phyloP scores from a whole-genome alignment of 1,139 yeast species.

The Ashbya aceris region DNA sequence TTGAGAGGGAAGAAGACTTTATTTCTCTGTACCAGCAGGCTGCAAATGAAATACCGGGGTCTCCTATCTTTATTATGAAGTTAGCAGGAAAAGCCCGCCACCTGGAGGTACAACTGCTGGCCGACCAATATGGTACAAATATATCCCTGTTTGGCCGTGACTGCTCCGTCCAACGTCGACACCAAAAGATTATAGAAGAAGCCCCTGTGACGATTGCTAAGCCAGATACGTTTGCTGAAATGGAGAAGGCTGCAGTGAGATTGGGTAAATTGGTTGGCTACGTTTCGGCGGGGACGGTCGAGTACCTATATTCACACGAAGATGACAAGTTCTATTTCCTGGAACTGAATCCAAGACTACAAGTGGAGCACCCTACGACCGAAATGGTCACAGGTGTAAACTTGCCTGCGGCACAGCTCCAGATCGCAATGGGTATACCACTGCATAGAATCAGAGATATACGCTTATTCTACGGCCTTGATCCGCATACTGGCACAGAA shows the following conservation, averaged over 20 bases:
- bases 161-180: slow-evolving; percentile 96
- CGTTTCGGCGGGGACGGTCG: slow-evolving; percentile 98
- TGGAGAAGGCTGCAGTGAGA: slow-evolving; percentile 97
- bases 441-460: slow-evolving; percentile 91
- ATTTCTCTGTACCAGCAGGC: slow-evolving; percentile 72
- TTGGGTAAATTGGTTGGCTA: slow-evolving; percentile 94
- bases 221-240: slow-evolving; percentile 70
- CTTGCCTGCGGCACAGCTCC: slow-evolving; percentile 95
- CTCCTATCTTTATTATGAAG: slow-evolving; percentile 91
- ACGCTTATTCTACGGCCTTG: slow-evolving; percentile 86
- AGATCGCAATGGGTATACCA: slow-evolving; percentile 98
- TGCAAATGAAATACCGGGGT: slow-evolving; percentile 90
- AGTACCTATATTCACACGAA: slow-evolving; percentile 85
- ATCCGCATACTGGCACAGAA: slow-evolving; percentile 83
- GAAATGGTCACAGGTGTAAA: slow-evolving; percentile 99
- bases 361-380: slow-evolving; percentile 98
- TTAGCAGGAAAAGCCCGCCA: slow-evolving; percentile 94
- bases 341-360: slow-evolving; percentile 95
- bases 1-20: slow-evolving; percentile 68
- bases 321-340: slow-evolving; percentile 93
- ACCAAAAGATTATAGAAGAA: slow-evolving; percentile 91
- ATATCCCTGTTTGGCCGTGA: slow-evolving; percentile 92
- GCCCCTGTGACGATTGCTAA: slow-evolving; percentile 94
- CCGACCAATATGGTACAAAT: slow-evolving; percentile 93
- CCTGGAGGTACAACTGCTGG: slow-evolving; percentile 87